Base-by-base conservation (phyloP, 345 rosid species). In the Psidium friedrichsthalianum region DNA sequence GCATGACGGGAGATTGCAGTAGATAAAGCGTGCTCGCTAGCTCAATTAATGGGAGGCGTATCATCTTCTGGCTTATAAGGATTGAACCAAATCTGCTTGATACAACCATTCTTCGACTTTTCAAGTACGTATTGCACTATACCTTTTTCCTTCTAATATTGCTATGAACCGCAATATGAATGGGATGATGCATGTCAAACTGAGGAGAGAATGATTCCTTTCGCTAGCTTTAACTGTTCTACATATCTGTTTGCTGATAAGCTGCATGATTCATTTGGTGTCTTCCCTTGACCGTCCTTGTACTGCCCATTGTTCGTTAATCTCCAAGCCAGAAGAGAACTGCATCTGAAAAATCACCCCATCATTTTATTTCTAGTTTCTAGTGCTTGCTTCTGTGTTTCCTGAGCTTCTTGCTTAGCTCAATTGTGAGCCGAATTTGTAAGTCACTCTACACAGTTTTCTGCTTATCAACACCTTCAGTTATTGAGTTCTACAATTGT, bases 191-290 rank as follows among this genome's bases (percentile, higher is more conserved):
- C 78, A 36, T 36, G 47, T 36, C 47, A 36, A 69, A 9, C 78
- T 69, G 47, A 36, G 78, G 78, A 69, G 78, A 69, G 47, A 69
- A 36, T 69, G 78, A 69, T 69, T 32, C 78, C 47, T 32, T 40
- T 69, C 11, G 6, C 44, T 18, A 47, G 78, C 25, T 11, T 36
- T 36, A 69, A 32, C 13, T 69, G 78, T 69, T 36, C 47, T 9
- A 69, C 5, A 22, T 69, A 18, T 69, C 47, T 69, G 14, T 69
- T 36, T 18, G 47, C 24, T 5, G 12, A 69, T 69, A 69, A 32
- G 78, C 93, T 95, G 55, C 96, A 96, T 56, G 92, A 69, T 69
- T 69, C 24, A 69, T 69, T 69, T 69, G 10, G 25, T 21, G 22
- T 21, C 40, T 69, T 36, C 18, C 21, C 78, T 69, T 69, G 78